Conservation (phyloP, 805 yeast species). For the Zygosaccharomyces bisporus region DNA sequence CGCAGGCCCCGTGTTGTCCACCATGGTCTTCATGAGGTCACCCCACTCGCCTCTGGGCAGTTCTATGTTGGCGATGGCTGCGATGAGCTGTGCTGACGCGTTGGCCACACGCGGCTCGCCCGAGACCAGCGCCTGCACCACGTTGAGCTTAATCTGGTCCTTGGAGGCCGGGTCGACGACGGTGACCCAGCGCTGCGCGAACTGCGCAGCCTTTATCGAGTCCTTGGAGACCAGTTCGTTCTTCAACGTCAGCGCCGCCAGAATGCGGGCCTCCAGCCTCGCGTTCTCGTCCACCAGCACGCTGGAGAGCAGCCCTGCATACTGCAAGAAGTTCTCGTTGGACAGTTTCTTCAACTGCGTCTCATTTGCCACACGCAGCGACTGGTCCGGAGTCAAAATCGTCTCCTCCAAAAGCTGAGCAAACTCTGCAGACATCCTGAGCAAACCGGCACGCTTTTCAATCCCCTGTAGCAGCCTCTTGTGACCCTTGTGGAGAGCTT, state of each 20-base stretch:
- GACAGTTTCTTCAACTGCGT: conserved; percentile 68
- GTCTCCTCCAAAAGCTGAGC: conserved; percentile 74
- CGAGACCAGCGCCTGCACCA: conserved; percentile 61
- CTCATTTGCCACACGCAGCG: conserved; percentile 73
- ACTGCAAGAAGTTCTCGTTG: conserved; percentile 70
- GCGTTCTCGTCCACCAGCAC: conserved; percentile 63
- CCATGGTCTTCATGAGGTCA: conserved; percentile 75
- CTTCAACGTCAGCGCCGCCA: conserved; percentile 85
- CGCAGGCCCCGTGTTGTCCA: conserved; percentile 78
- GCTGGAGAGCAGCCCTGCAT: conserved; percentile 62
- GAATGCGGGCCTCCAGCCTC: conserved; percentile 78
- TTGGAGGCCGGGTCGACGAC: conserved; percentile 51
- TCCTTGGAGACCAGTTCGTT: conserved; percentile 87
- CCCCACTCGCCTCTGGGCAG: conserved; percentile 87
- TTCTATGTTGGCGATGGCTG: conserved; percentile 96
- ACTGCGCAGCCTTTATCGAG: conserved; percentile 49
- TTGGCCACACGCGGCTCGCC: conserved; percentile 74
- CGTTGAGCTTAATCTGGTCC: conserved; percentile 59
- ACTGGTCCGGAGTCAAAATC: conserved; percentile 61
- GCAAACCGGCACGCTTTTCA: background rate
- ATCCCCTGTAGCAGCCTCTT: background rate
- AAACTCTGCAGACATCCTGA: conserved; percentile 44
- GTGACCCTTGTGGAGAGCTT: background rate
- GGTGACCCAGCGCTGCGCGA: conserved; percentile 70
- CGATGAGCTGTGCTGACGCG: conserved; percentile 88